A percentile compares a stretch with the other conserved stretches of the same genome.
These are phyloP conservation scores for Xerocomus amazonicus DNA, from an alignment of 1,284 basidiomycete species.

Conservation along the genomic window DNA sequence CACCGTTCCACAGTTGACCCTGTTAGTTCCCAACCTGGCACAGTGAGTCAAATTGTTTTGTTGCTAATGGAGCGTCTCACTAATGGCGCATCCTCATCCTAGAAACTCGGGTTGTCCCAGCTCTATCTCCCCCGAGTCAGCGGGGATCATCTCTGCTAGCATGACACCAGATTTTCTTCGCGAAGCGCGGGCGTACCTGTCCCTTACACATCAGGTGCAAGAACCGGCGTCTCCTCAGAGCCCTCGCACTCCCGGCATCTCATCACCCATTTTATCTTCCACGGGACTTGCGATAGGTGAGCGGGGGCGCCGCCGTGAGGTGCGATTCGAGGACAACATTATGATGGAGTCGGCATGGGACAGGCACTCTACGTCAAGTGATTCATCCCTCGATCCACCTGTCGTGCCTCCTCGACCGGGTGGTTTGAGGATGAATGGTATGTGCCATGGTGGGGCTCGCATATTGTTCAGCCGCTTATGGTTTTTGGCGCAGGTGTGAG, in stretches of 20 bases:
- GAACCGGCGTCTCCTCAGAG: slow-evolving; percentile 10
- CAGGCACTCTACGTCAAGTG: slow-evolving; percentile 32
- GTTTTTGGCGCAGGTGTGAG: slow-evolving; percentile 24
- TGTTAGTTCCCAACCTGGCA: slow-evolving; percentile 27
- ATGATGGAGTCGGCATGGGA: slow-evolving; percentile 33
- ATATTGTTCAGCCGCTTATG: not conserved
- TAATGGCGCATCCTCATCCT: slow-evolving; percentile 12
- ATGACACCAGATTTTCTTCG: slow-evolving; percentile 35
- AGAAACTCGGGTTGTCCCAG: slow-evolving; percentile 30
- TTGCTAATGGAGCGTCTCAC: not conserved
- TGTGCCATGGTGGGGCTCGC: not conserved
- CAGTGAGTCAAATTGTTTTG: slow-evolving; percentile 2
- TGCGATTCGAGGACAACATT: slow-evolving; percentile 36
- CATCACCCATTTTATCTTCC: slow-evolving; percentile 33
- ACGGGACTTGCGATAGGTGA: slow-evolving; percentile 27
- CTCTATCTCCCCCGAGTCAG: slow-evolving; percentile 35
- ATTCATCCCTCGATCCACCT: slow-evolving; percentile 30
- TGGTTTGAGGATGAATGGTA: slow-evolving; percentile 21
- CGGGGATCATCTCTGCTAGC: slow-evolving; percentile 32
- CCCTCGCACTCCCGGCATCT: slow-evolving; percentile 20
- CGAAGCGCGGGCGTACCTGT: slow-evolving; percentile 33
- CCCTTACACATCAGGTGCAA: slow-evolving; percentile 25
- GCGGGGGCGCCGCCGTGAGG: slow-evolving; percentile 32
- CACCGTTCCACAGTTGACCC: slow-evolving; percentile 26
- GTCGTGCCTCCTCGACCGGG: slow-evolving; percentile 15